Evolutionary conservation across 176 grass and related monocot species (phyloP).

Genomic region (Phoenix dactylifera): DNA sequence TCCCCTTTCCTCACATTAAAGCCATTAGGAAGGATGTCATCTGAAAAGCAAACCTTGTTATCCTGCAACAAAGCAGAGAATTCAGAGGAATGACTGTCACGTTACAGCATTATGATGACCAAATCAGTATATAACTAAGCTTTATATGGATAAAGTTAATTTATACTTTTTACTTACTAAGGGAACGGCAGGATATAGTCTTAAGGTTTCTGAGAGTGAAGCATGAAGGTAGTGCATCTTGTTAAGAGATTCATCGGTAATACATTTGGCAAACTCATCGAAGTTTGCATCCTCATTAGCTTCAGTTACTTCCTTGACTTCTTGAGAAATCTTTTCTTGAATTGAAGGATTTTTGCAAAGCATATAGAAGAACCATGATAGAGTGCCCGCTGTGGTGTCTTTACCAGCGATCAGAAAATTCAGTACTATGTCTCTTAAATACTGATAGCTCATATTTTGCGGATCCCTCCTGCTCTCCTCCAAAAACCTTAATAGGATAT

Average conservation of each 20-base stretch:
- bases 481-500: conserved; percentile 47
- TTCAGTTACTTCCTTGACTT: conserved; percentile 14
- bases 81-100: neutral
- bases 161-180: conserved; percentile 16
- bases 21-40: conserved; percentile 44
- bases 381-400: conserved; percentile 39
- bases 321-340: conserved; percentile 37
- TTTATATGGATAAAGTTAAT: too few species aligned
- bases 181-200: conserved; percentile 51
- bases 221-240: conserved; percentile 67
- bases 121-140: too few species aligned
- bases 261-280: conserved; percentile 29
- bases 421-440: conserved; percentile 53
- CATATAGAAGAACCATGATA: conserved; percentile 67
- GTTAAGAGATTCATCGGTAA: conserved; percentile 54
- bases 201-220: conserved; percentile 42
- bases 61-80: conserved; percentile 24
- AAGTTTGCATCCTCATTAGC: conserved; percentile 7
- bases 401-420: conserved; percentile 58
- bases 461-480: conserved; percentile 8
- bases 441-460: conserved; percentile 30
- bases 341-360: conserved; percentile 43
- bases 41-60: conserved; percentile 50
- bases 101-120: too few species aligned
- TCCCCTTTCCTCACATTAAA: conserved; percentile 41